Evolutionary conservation across 495 filamentous ascomycete genomes (phyloP).

Genomic region (Trichoderma virens): DNA sequence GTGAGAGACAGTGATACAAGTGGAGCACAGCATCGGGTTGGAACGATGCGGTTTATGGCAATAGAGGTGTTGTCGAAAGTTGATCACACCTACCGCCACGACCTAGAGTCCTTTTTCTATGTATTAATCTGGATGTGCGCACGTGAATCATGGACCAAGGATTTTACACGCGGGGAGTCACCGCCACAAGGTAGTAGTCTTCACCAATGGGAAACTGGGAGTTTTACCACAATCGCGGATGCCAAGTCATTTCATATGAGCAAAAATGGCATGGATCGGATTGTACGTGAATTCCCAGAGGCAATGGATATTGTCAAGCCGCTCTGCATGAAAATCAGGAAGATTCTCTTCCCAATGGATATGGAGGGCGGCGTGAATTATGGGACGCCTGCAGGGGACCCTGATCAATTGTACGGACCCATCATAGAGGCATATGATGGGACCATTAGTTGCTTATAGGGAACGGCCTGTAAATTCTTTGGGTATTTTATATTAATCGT

Average conservation of each 20-base stretch:
- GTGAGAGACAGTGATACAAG: neutral
- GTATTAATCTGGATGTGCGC: constrained; percentile 26
- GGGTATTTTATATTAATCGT: too few relatives aligned
- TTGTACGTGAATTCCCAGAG: neutral
- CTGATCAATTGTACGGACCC: constrained; percentile 6
- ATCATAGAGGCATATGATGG: constrained; percentile 9
- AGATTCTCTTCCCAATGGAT: neutral
- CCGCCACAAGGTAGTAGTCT: neutral
- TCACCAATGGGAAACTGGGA: neutral
- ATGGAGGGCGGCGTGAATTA: neutral
- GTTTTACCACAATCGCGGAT: neutral
- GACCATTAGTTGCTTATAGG: constrained; percentile 5
- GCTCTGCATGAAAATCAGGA: constrained; percentile 1
- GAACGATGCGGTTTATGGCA: constrained; percentile 24
- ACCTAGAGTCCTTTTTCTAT: constrained; percentile 36
- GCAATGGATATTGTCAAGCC: neutral
- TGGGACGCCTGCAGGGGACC: constrained; percentile 7
- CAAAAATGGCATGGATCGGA: neutral
- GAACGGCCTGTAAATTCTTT: too few relatives aligned
- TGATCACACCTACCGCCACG: constrained; percentile 30
- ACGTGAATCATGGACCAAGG: neutral
- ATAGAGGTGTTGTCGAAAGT: constrained; percentile 29
- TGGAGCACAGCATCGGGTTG: constrained; percentile 11
- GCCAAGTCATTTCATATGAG: neutral
- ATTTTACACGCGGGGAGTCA: neutral